Percentiles rank a stretch among this genome's conserved stretches.
Evolutionary conservation across 208 protist genomes (phyloP).

Genomic region (Acanthamoeba sp.): DNA sequence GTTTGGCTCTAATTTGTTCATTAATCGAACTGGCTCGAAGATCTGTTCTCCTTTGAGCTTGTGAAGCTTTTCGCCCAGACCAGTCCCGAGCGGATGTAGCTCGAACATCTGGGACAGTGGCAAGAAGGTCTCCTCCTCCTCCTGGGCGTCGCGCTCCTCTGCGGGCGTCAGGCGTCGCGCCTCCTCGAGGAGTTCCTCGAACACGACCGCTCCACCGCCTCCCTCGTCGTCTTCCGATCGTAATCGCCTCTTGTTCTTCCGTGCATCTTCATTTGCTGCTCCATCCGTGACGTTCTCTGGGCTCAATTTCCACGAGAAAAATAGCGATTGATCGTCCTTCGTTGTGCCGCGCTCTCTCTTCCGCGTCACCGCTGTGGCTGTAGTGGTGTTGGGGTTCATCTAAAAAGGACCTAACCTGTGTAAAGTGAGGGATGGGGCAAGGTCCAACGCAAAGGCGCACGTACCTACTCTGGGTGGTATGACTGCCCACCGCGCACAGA

Average conservation of each 20-base stretch:
- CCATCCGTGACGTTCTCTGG: neutral
- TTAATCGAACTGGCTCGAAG: neutral
- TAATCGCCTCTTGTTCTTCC: neutral
- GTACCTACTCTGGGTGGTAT: too few species aligned
- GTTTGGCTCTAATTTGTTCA: slow-evolving; percentile 12
- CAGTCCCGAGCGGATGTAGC: neutral
- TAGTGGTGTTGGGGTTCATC: too few species aligned
- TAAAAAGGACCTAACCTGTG: too few species aligned
- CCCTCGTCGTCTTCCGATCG: neutral
- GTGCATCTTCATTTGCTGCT: neutral
- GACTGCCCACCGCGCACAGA: too few species aligned
- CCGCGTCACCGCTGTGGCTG: too few species aligned
- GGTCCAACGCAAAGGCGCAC: too few species aligned
- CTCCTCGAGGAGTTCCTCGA: neutral
- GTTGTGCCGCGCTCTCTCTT: too few species aligned
- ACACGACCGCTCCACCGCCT: neutral
- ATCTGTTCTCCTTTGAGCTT: neutral
- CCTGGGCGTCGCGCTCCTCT: neutral
- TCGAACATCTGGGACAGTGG: neutral
- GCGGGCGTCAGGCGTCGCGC: neutral
- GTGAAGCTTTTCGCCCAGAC: slow-evolving; percentile 37
- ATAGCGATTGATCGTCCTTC: neutral
- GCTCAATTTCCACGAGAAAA: slow-evolving; percentile 50
- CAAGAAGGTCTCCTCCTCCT: slow-evolving; percentile 38
- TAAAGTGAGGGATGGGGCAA: too few species aligned